Base-by-base conservation (phyloP, 2,329 filamentous ascomycete genomes). In the Phialophora tarda region DNA sequence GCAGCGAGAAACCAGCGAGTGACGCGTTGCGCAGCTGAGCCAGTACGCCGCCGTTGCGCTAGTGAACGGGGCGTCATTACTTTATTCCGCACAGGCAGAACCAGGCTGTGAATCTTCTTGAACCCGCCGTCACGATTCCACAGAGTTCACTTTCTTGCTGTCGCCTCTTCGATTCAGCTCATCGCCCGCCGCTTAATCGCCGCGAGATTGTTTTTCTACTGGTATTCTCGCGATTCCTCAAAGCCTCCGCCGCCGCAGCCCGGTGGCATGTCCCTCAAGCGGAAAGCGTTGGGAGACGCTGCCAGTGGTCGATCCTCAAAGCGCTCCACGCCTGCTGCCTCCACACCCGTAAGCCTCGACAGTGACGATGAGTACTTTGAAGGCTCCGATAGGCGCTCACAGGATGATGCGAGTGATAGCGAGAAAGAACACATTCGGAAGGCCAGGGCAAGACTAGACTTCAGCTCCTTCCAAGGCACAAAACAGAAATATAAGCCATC, bases 361-460 rank as follows among this genome's bases (percentile, higher is more conserved):
- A 87, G 85, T 76, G 82, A 83, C 70, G 85, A 86, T 73, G 86
- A 87, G 14, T 62, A 62, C 70, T 88, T 84, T 75, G 84, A 83
- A 26, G 83, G 83, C 38, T 82, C 81, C 14, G 83, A 82, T 55
- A 64, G 61, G 11, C 34, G 62, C 21, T 71, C 69, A 14, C 80
- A 80, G 51, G 59, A 61, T 24, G 71, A 69, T 56, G 76, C 78
- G 68, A 79, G 77, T 66, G 81, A 82, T 57, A 78, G 79, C 66
- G 81, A 83, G 67, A 78, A 78, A 69, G 84, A 80, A 47, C 77
- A 81, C 69, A 80, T 77, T 69, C 72, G 68, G 28, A 71, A 68
- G 48, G 66, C 68, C 12, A 64, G 69, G 38, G 66, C 83, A 71
- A 84, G 83, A 71, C 85, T 86, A 73, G 83, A 84, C 50, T 79